Evolutionary conservation across 345 rosid genomes (phyloP), one percentile per base, ranked within the genome.

Genomic region (Moricandia arvensis): DNA sequence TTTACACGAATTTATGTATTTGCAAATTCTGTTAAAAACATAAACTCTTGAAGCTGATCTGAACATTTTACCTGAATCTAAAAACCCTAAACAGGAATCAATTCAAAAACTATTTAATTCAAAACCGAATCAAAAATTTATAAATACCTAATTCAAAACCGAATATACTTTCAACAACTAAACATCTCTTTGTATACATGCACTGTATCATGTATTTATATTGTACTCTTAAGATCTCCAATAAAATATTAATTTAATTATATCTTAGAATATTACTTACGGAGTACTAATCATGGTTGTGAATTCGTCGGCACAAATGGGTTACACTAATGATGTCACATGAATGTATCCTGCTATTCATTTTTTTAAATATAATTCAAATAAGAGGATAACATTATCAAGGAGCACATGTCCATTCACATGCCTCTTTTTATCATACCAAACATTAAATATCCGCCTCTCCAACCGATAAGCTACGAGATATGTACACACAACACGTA

Each of bases 391-490:
- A 73, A 51, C 41, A 26, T 73, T 2, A 64, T 62, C 2, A 73
- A 63, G 63, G 18, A 35, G 63, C 76, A 74, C 65, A 74, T 74
- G 71, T 55, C 71, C 34, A 55, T 73, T 64, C 64, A 38, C 63
- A 63, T 54, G 62, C 55, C 11, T 26, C n/a, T 8, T 55, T 55
- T 55, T 17, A 38, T 29, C 45, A 41, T 38, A 38, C 45, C 65
- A 73, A 64, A 73, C 77, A 74, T 65, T 73, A 65, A 74, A 64
- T 74, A 73, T 55, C 66, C 59, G 34, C 71, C 65, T 55, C 77
- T 41, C 45, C 13, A 61, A 63, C 63, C 70, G 55, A 53, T 34
- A 53, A 37, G 76, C 10, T 47, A 61, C 49, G 11, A 61, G 51
- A 61, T 72, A 64, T 53, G 45, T 35, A 74, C 47, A 45, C 58